phyloP scores from a whole-genome alignment of 2,329 filamentous ascomycete species.

The Pseudophaeomoniella oleicola region DNA sequence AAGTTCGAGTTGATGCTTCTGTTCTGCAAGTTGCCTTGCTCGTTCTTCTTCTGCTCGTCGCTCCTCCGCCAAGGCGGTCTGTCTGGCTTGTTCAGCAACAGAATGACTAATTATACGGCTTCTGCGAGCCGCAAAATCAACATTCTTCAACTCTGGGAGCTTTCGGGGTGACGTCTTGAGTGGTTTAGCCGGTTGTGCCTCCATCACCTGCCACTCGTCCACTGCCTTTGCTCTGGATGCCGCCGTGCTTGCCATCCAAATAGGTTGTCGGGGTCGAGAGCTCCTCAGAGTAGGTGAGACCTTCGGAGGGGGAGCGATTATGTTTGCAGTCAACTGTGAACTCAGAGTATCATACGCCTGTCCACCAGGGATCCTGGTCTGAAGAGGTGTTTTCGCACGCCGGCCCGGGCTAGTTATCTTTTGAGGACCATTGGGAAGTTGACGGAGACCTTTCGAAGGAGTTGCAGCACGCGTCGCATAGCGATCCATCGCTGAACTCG shows the following conservation, averaged over 20 bases:
- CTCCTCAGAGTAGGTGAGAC: conserved; percentile 67
- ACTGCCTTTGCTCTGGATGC: conserved; percentile 52
- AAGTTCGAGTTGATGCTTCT: background rate
- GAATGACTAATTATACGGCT: conserved; percentile 74
- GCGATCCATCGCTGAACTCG: conserved; percentile 18
- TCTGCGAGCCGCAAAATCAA: conserved; percentile 72
- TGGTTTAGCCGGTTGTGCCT: conserved; percentile 20
- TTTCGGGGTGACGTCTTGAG: conserved; percentile 23
- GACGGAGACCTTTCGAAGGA: conserved; percentile 24
- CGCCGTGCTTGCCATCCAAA: conserved; percentile 59
- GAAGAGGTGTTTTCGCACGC: conserved; percentile 14
- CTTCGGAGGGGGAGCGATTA: conserved; percentile 54
- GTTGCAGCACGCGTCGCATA: conserved; percentile 17
- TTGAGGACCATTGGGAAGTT: conserved; percentile 24
- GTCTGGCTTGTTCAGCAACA: conserved; percentile 49
- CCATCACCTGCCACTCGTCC: conserved; percentile 36
- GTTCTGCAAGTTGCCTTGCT: conserved; percentile 1
- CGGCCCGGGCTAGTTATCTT: conserved; percentile 14
- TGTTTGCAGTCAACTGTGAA: conserved; percentile 55
- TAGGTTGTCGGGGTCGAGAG: conserved; percentile 64
- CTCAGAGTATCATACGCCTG: conserved; percentile 26
- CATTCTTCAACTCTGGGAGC: conserved; percentile 52
- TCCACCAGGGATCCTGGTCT: conserved; percentile 20
- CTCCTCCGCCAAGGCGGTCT: conserved; percentile 28
- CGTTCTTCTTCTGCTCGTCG: conserved; percentile 11